These are phyloP conservation scores for Aspergillus niger DNA, from an alignment of 2,329 filamentous ascomycete species.

Conservation along the genomic window DNA sequence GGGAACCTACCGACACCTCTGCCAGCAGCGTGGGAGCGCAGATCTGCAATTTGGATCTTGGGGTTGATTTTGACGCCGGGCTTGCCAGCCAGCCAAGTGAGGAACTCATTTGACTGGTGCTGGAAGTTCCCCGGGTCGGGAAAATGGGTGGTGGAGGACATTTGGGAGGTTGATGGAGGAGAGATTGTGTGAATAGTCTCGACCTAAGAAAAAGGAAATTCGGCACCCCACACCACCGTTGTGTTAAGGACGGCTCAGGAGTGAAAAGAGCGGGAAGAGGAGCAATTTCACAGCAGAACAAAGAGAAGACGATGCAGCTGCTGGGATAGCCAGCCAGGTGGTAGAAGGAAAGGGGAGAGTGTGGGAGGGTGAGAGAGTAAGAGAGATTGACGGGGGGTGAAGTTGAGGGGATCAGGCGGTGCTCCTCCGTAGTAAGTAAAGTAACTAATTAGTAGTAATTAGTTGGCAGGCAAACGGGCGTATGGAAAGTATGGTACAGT, in stretches of 20 bases:
- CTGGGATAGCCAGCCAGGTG: not conserved
- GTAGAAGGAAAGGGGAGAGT: not conserved
- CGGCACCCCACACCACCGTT: slow-evolving; percentile 1
- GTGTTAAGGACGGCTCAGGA: not conserved
- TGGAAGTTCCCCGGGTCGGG: slow-evolving; percentile 44
- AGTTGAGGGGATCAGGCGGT: not conserved
- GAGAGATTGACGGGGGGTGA: not conserved
- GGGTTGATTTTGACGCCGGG: slow-evolving; percentile 57
- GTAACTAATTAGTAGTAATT: not conserved
- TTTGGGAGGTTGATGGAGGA: slow-evolving; percentile 22
- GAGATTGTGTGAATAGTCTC: slow-evolving; percentile 16
- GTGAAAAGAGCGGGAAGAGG: slow-evolving; percentile 8
- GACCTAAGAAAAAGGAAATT: slow-evolving; percentile 15
- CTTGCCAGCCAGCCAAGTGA: slow-evolving; percentile 57
- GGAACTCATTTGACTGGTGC: slow-evolving; percentile 53
- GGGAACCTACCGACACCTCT: slow-evolving; percentile 62
- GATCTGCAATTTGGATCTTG: slow-evolving; percentile 61
- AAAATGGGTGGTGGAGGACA: slow-evolving; percentile 41
- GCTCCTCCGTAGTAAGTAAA: not conserved
- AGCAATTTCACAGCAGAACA: slow-evolving; percentile 5
- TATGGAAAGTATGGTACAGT: too few relatives aligned
- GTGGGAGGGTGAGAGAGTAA: not conserved
- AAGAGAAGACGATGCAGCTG: not conserved
- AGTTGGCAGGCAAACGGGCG: too few relatives aligned
- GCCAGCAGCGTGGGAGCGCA: slow-evolving; percentile 58